Evolutionary conservation across 495 filamentous ascomycete genomes (phyloP), one percentile per base, ranked within the genome.

Genomic region (Neurospora tetraspora): DNA sequence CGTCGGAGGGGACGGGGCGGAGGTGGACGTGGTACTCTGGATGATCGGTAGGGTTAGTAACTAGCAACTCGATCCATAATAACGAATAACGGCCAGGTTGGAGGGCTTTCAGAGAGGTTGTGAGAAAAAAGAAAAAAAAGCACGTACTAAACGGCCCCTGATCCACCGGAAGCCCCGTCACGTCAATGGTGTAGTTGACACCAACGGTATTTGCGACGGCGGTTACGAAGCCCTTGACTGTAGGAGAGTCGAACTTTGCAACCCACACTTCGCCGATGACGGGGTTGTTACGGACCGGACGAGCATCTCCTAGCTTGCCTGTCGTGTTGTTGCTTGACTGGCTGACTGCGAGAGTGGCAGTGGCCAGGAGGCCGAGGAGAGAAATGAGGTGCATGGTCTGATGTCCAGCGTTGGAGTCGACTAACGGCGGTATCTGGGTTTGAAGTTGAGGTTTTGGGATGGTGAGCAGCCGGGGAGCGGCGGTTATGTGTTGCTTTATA

Each of bases 11-110:
- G 43, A 96, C 90, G 20, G 90, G 89, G 47, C 83, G 78, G 74
- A 88, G 85, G 82, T 96, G 93, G 78, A 97, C 86, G 74, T 96
- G 93, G 83, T 94, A 97, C 36, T 85, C 92, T 94, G 31, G 31
- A 34, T 34, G 3, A 34, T 34, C 31, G 31, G 31, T 34, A 34
- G 31, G 31, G 31, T 34, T 34, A 34, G 31, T 34, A 5, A 31
- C 31, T 3, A n/a, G n/a, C n/a, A n/a, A n/a, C n/a, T n/a, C n/a
- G n/a, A n/a, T n/a, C n/a, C n/a, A n/a, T n/a, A n/a, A n/a, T n/a
- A n/a, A n/a, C n/a, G n/a, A 31, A 31, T 31, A 31, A 3, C 31
- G 31, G 31, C 31, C 31, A 0, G 31, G 31, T 31, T 31, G 31
- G 31, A 4, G 31, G 31, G 31, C 31, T 31, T 31, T 31, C 31